A percentile compares a stretch with the other conserved stretches of the same genome.
These are phyloP conservation scores for Brassica carinata DNA, from an alignment of 345 rosid genomes.

Conservation along the genomic window DNA sequence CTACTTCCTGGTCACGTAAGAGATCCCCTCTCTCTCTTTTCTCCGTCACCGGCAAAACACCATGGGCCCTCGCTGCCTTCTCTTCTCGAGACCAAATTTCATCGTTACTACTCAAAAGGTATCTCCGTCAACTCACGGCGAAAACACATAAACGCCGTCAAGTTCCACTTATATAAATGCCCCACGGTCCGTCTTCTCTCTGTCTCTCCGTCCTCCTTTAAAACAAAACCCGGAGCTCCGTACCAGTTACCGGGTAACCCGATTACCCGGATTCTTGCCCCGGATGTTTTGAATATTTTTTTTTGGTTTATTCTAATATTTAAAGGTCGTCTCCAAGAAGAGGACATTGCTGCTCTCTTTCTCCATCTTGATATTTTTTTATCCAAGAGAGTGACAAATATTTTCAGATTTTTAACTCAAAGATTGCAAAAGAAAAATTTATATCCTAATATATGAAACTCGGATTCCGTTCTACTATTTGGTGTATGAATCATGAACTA, in stretches of 20 bases:
- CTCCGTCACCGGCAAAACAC: slow-evolving; percentile 43
- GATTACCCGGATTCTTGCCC: slow-evolving; percentile 12
- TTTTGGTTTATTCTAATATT: background rate
- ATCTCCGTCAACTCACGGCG: slow-evolving; percentile 40
- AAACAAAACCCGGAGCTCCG: slow-evolving; percentile 26
- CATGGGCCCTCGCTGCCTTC: slow-evolving; percentile 42
- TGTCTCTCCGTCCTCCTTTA: slow-evolving; percentile 24
- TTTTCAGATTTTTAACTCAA: background rate
- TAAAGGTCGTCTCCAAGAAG: background rate
- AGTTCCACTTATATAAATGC: slow-evolving; percentile 28
- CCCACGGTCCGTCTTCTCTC: slow-evolving; percentile 26
- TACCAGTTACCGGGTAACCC: slow-evolving; percentile 4
- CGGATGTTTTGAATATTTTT: background rate
- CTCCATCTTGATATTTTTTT: background rate
- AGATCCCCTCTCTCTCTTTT: slow-evolving; percentile 24
- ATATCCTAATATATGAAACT: too few species aligned
- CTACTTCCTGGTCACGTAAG: slow-evolving; percentile 32
- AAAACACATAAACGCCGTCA: slow-evolving; percentile 28
- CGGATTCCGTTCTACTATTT: too few species aligned
- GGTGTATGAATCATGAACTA: too few species aligned
- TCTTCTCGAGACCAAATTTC: slow-evolving; percentile 41
- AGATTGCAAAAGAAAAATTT: too few species aligned
- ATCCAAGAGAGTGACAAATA: slow-evolving; percentile 2
- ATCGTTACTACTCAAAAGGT: slow-evolving; percentile 33
- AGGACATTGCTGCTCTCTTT: background rate